A percentile compares a stretch with the other conserved stretches of the same genome.
These are phyloP conservation scores for Xylaria polymorpha DNA, from an alignment of 2,329 filamentous ascomycete species.

Conservation along the genomic window DNA sequence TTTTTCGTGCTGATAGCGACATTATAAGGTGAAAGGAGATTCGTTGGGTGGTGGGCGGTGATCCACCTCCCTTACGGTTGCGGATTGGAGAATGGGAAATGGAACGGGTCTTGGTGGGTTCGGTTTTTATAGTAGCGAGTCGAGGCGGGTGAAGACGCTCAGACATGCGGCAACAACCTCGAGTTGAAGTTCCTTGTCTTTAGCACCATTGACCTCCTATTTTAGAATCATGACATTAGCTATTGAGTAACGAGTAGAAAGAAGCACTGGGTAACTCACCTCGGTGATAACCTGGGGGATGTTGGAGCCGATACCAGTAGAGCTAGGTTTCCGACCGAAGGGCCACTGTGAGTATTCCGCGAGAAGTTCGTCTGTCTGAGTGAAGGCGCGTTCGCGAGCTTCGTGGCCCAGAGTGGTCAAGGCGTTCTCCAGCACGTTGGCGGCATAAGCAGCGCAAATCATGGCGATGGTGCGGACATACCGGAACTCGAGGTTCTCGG, in stretches of 20 bases:
- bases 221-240: constrained; percentile 26
- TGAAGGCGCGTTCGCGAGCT: constrained; percentile 91
- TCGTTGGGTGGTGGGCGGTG: constrained; percentile 20
- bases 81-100: constrained; percentile 22
- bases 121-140: constrained; percentile 81
- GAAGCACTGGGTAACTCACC: constrained; percentile 53
- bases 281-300: constrained; percentile 87
- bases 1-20: constrained; percentile 1
- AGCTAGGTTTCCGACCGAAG: constrained; percentile 85
- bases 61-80: constrained; percentile 11
- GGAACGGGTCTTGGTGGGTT: constrained; percentile 13
- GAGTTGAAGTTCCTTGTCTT: constrained; percentile 94
- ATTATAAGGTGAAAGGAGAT: constrained; percentile 26
- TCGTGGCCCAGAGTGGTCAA: constrained; percentile 93
- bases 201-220: constrained; percentile 82
- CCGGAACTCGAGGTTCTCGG: constrained; percentile 93
- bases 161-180: constrained; percentile 97
- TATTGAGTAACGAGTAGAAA: constrained; percentile 1
- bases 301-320: constrained; percentile 89
- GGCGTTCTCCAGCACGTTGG: constrained; percentile 98
- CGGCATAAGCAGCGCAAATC: constrained; percentile 98
- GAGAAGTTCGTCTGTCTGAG: constrained; percentile 94
- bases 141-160: constrained; percentile 96
- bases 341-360: constrained; percentile 98
- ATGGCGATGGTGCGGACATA: constrained; percentile 92